Conservation (phyloP, 2,329 filamentous ascomycete genomes). For the Beauveria pseudobassiana region DNA sequence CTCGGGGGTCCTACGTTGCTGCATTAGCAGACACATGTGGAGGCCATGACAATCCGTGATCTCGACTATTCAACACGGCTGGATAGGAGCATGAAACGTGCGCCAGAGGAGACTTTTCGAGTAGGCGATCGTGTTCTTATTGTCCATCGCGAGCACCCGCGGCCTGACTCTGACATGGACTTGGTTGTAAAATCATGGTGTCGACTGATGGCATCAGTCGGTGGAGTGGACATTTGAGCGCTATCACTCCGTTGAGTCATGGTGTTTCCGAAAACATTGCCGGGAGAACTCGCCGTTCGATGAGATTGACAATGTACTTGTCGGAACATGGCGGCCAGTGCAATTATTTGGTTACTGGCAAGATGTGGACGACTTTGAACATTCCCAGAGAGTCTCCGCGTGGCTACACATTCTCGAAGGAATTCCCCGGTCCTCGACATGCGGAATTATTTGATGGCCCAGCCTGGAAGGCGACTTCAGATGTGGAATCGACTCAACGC, state of each 20-base stretch:
- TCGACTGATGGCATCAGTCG: background rate
- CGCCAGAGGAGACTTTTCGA: background rate
- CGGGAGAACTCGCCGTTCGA: background rate
- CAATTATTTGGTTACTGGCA: slow-evolving; percentile 18
- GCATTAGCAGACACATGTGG: background rate
- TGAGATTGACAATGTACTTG: too few relatives aligned
- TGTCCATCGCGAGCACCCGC: background rate
- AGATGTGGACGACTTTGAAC: slow-evolving; percentile 19
- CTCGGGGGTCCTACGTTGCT: background rate
- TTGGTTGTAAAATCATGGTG: slow-evolving; percentile 1
- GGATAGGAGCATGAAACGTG: too few relatives aligned
- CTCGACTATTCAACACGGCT: background rate
- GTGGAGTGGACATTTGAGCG: slow-evolving; percentile 2
- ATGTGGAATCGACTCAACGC: slow-evolving; percentile 51
- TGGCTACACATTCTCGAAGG: slow-evolving; percentile 45
- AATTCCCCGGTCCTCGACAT: slow-evolving; percentile 56
- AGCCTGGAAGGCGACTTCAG: slow-evolving; percentile 32
- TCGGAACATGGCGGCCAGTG: background rate
- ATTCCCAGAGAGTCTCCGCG: slow-evolving; percentile 10
- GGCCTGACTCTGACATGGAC: background rate
- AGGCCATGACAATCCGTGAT: background rate
- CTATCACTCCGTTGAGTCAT: background rate
- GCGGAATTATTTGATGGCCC: slow-evolving; percentile 36
- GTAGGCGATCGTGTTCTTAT: background rate
- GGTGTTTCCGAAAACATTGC: background rate